Evolutionary conservation across 306 rosid genomes (phyloP).

Genomic region (Acacia melanoxylon): DNA sequence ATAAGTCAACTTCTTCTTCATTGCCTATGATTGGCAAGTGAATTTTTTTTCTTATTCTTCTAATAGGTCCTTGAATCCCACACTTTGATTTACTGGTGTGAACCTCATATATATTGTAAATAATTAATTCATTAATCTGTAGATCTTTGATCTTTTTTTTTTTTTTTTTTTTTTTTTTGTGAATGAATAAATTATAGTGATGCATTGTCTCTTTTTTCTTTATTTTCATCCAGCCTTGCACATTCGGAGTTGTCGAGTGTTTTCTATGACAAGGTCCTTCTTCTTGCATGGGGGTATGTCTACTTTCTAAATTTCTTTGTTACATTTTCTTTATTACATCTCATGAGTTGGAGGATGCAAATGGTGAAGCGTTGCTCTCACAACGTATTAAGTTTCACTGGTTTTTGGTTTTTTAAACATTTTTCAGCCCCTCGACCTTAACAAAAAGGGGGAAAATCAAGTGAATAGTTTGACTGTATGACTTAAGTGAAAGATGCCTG

Average conservation of each 20-base stretch:
- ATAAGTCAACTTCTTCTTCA: neutral
- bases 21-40: neutral
- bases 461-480: neutral
- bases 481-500: neutral
- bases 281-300: constrained; percentile 61
- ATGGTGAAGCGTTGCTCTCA: neutral
- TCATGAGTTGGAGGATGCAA: constrained; percentile 27
- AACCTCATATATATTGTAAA: constrained; percentile 12
- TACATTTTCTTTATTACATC: constrained; percentile 17
- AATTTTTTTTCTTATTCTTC: neutral
- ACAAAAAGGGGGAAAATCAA: neutral
- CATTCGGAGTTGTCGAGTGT: constrained; percentile 94
- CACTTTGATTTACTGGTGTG: neutral
- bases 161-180: neutral
- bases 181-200: constrained; percentile 11
- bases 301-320: constrained; percentile 12
- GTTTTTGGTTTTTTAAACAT: constrained; percentile 2
- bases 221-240: constrained; percentile 67
- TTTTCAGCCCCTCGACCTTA: neutral
- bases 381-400: neutral
- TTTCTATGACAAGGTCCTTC: constrained; percentile 89
- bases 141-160: neutral
- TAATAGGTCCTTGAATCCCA: neutral
- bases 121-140: neutral
- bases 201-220: constrained; percentile 24